Base-by-base conservation (phyloP, 257 asterid genomes). In the Nicotiana paniculata region DNA sequence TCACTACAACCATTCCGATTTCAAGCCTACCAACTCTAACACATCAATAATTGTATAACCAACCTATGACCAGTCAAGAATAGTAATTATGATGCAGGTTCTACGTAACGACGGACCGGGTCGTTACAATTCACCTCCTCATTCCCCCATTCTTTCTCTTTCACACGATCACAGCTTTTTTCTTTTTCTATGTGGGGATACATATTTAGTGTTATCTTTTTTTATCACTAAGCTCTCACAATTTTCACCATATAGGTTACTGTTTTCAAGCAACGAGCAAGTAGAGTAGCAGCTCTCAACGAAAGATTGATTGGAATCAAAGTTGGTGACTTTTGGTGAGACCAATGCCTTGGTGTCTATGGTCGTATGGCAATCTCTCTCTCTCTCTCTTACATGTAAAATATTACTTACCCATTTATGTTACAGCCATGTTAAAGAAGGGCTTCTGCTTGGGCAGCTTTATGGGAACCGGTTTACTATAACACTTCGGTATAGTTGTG, bases 261-360 rank as follows among this genome's bases (percentile, higher is more conserved):
- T 61, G 94, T 93, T 90, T 94, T 90, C 90, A 96, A 94, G 96
- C 98, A 87, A 88, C 90, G 89, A 69, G 98, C 97, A 63, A 88
- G 89, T 89, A 89, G 86, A 83, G 85, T 96, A 87, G 93, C 96
- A 70, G 94, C 94, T 62, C 97, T 96, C 85, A 94, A 96, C 84
- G 88, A 88, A 88, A 96, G 81, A 85, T 88, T 96, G 83, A 83
- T 96, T 83, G 97, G 97, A 76, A 91, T 96, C 83, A 96, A 90
- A 92, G 93, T 96, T 48, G 99, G 99, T 85, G 90, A 96, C 87
- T 96, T 96, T 87, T 93, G 98, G 99, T 93, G 87, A 91, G 97
- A 77, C 78, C 82, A 79, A 67, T 65, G 12, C 43, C 57, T 39
- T 61, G 12, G 64, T 86, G 54, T 68, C 79, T 51, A 62, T 1